Percentiles rank a stretch among this genome's conserved stretches.
Conservation (phyloP, 1,139 yeast species). For the Blastobotrys apis region DNA sequence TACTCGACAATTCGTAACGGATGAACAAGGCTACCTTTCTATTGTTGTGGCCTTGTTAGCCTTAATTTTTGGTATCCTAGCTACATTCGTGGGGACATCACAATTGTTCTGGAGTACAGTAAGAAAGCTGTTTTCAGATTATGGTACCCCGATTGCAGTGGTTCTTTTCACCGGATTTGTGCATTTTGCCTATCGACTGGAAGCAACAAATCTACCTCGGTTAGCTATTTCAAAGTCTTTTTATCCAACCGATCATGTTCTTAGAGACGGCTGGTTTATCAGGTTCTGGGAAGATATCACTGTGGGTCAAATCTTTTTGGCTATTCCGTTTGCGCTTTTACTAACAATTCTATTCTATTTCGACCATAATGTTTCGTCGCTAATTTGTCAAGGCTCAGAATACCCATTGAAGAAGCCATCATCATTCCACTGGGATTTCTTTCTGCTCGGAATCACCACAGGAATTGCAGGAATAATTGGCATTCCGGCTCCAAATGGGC, state of each 20-base stretch:
- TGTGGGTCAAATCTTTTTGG: constrained; percentile 75
- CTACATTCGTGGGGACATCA: constrained; percentile 59
- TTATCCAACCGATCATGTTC: constrained; percentile 55
- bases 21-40: constrained; percentile 61
- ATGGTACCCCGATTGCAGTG: constrained; percentile 77
- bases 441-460: constrained; percentile 77
- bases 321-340: constrained; percentile 86
- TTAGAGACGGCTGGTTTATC: constrained; percentile 62
- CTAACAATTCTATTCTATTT: constrained; percentile 82
- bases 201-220: constrained; percentile 48
- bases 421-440: constrained; percentile 89
- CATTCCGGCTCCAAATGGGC: constrained; percentile 91
- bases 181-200: constrained; percentile 78
- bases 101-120: constrained; percentile 55
- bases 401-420: constrained; percentile 83
- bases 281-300: constrained; percentile 74
- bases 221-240: constrained; percentile 73
- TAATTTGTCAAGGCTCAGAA: constrained; percentile 82
- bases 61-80: constrained; percentile 68
- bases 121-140: constrained; percentile 75
- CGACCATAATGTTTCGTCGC: constrained; percentile 90
- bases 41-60: constrained; percentile 68
- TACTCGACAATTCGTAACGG: constrained; percentile 56
- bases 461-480: constrained; percentile 85
- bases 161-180: constrained; percentile 88